phyloP scores from a whole-genome alignment of 2,329 filamentous ascomycete species.

The Aureobasidium sp. region DNA sequence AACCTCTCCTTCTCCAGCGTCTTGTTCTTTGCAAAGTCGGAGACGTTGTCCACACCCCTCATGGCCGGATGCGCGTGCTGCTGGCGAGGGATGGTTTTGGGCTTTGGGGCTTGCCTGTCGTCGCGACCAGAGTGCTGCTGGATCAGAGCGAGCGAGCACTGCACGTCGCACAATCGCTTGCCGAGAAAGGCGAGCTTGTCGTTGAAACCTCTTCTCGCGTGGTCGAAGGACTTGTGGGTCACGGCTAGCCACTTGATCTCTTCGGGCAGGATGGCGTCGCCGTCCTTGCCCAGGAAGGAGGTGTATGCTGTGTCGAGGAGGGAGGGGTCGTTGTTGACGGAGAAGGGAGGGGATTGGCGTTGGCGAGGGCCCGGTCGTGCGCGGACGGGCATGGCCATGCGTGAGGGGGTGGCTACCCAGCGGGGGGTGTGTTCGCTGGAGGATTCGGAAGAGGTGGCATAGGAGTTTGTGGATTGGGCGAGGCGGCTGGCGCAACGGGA shows the following conservation, averaged over 20 bases:
- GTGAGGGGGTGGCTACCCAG: constrained; percentile 42
- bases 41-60: constrained; percentile 64
- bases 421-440: constrained; percentile 29
- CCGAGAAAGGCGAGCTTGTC: constrained; percentile 80
- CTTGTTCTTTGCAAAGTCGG: constrained; percentile 48
- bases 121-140: constrained; percentile 29
- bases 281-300: constrained; percentile 62
- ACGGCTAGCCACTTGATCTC: constrained; percentile 95
- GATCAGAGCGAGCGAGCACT: constrained; percentile 55
- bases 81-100: constrained; percentile 26
- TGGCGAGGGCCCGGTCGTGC: constrained; percentile 39
- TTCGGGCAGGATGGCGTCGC: constrained; percentile 67
- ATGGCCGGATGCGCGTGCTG: constrained; percentile 56
- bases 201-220: constrained; percentile 88
- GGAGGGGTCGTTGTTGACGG: constrained; percentile 65
- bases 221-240: constrained; percentile 97
- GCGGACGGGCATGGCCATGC: constrained; percentile 42
- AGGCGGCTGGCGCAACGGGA: constrained; percentile 14
- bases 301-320: constrained; percentile 70
- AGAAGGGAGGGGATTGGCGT: constrained; percentile 50
- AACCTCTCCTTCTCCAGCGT: constrained; percentile 58
- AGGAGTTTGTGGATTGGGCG: constrained; percentile 2
- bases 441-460: constrained; percentile 25
- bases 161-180: constrained; percentile 54
- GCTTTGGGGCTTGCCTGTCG: constrained; percentile 13